Base-by-base conservation (phyloP, 495 filamentous ascomycete species). In the Platismatia glauca region DNA sequence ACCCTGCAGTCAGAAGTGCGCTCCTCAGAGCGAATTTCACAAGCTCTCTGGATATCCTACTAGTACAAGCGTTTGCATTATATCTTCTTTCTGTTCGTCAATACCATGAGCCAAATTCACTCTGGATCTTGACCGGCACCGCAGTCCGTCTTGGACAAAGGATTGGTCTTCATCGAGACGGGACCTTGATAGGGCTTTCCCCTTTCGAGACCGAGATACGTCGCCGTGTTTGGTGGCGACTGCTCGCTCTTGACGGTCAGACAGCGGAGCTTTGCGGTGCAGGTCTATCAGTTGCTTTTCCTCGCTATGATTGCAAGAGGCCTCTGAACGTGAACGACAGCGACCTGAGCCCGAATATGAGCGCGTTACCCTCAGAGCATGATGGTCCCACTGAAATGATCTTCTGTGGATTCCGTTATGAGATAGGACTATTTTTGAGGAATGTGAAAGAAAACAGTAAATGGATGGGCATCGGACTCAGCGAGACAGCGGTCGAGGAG, bases 311-410 rank as follows among this genome's bases (percentile, higher is more conserved):
- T 55, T 71, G 74, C 16, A 64, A 68, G 39, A 68, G 67, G n/a
- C 81, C 83, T 27, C 70, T 73, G 39, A 85, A 86, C 60, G 64
- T 82, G 16, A 81, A 84, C 60, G 84, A 87, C 69, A 78, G 77
- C 16, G 82, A 86, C 56, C 76, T 86, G 27, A 76, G 77, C 56
- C 82, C 82, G 6, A 74, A 74, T n/a, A 84, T 85, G 72, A 81
- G 77, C 11, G 77, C 82, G 59, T 68, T 74, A 1, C 74, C 82
- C 12, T 73, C 73, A 50, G 78, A 82, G 34, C 77, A 79, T 16
- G 73, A 79, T 6, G 83, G 84, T 6, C 75, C 84, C 0, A 86
- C 86, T 6, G 86, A 89, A 58, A 88, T 88, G 86, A 80, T 84
- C 31, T 87, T 86, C 66, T 82, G 80, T 65, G 71, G 85, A n/a